Base-by-base conservation (phyloP, 768 basidiomycete species). In the Neoboletus brunneissimus region DNA sequence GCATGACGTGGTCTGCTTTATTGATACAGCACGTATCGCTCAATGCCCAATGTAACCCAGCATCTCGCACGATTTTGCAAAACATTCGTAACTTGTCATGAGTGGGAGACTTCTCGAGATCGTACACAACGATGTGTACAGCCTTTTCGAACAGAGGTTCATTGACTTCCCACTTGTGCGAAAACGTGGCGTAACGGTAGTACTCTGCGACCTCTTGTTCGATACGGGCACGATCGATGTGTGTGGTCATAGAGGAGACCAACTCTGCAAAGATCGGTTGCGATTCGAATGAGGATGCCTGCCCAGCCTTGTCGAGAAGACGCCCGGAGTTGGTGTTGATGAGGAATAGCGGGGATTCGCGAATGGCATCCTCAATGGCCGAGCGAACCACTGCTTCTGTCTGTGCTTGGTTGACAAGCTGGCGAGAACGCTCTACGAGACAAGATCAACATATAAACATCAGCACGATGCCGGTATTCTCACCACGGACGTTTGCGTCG, bases 11-110 rank as follows among this genome's bases (percentile, higher is more conserved):
- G 12, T 55, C 41, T 1, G 9, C 18, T 25, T 56, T 59, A 27
- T 59, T 42, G 6, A 59, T 59, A 31, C 54, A 59, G 15, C 54
- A 59, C 0, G 54, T 56, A 15, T 59, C 58, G 8, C 54, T 56
- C 54, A 50, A 59, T 1, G 58, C 58, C 54, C 57, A 58, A 37
- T 41, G 18, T 0, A 58, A 37, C 10, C 57, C 35, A 0, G 49
- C 32, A 5, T 58, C 45, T n/a, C 57, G 38, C 10, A 27, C 49
- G 37, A 48, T 48, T 35, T 51, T 51, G 45, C 52, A 51, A 25
- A 58, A 60, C 48, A 35, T 58, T 15, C 32, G 38, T 0, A 58
- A 25, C 10, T 51, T 60, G 56, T 46, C 12, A 15, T 58, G 48
- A 0, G 48, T 46, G 6, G 2, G 43, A 3, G 58, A 52, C 7